Conservation (phyloP, 176 grass and related monocot species). For the Ensete glaucum region DNA sequence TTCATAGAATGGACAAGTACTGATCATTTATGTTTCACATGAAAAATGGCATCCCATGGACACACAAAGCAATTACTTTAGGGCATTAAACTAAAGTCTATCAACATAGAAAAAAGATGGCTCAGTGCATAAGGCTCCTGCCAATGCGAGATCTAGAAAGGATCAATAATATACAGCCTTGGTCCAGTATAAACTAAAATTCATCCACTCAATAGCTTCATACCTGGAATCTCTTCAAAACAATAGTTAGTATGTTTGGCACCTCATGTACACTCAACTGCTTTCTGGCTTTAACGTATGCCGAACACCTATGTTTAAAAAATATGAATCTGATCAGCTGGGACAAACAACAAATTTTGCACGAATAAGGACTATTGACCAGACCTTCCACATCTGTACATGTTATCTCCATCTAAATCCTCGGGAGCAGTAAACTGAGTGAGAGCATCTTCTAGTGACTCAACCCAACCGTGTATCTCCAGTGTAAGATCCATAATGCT, state of each 20-base stretch:
- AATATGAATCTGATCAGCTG: slow-evolving; percentile 16
- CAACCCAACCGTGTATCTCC: slow-evolving; percentile 95
- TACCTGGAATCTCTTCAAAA: slow-evolving; percentile 95
- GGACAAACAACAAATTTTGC: background rate
- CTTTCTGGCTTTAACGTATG: slow-evolving; percentile 94
- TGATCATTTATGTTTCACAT: background rate
- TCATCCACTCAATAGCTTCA: background rate
- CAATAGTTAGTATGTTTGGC: slow-evolving; percentile 92
- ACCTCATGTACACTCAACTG: slow-evolving; percentile 87
- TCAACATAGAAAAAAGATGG: background rate
- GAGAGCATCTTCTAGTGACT: slow-evolving; percentile 91
- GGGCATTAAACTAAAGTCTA: background rate
- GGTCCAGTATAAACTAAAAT: slow-evolving; percentile 1
- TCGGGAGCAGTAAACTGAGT: slow-evolving; percentile 90
- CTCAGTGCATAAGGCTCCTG: no score
- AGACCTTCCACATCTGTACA: slow-evolving; percentile 97
- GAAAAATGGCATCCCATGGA: background rate
- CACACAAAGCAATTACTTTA: slow-evolving; percentile 4
- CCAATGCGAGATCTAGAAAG: background rate
- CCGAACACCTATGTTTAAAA: slow-evolving; percentile 41
- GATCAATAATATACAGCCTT: background rate
- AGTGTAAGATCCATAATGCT: slow-evolving; percentile 99
- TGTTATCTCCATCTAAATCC: slow-evolving; percentile 97
- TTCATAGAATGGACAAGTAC: background rate
- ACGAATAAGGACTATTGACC: background rate